phyloP scores from a whole-genome alignment of 1,139 yeast species.

The Yarrowia galli region DNA sequence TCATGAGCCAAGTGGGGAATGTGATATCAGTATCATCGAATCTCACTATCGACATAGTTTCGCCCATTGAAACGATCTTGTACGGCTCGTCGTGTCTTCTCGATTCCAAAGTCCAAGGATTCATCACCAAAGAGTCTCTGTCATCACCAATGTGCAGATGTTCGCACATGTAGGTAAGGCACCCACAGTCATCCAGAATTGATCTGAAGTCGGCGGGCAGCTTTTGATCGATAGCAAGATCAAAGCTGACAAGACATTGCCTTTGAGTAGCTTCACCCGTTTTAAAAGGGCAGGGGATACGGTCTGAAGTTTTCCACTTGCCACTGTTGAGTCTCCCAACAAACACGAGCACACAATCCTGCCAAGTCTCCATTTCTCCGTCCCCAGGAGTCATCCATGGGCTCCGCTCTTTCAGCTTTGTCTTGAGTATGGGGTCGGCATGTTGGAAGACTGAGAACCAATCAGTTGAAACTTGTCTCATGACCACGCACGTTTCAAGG shows the following conservation, averaged over 20 bases:
- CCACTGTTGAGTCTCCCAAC: background rate
- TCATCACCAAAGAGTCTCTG: background rate
- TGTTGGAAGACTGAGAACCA: background rate
- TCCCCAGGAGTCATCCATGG: conserved; percentile 2
- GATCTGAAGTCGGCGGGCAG: background rate
- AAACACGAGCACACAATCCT: background rate
- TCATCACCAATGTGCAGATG: background rate
- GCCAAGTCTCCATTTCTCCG: background rate
- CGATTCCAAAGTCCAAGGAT: background rate
- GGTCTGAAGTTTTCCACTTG: background rate
- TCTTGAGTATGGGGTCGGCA: background rate
- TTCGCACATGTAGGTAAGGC: background rate
- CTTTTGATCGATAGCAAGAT: background rate
- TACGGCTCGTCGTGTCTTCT: background rate
- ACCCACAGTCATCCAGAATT: background rate
- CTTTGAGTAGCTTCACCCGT: background rate
- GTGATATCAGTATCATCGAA: background rate
- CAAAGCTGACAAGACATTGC: background rate
- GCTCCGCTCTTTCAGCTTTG: background rate
- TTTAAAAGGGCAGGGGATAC: too few relatives aligned
- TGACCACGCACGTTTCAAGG: background rate
- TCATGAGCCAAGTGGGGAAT: background rate
- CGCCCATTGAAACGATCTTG: background rate
- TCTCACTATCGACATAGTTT: background rate
- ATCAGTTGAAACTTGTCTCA: background rate